Conservation (phyloP, 371 early-diverging fungal species). For the Smittium mucronatum region DNA sequence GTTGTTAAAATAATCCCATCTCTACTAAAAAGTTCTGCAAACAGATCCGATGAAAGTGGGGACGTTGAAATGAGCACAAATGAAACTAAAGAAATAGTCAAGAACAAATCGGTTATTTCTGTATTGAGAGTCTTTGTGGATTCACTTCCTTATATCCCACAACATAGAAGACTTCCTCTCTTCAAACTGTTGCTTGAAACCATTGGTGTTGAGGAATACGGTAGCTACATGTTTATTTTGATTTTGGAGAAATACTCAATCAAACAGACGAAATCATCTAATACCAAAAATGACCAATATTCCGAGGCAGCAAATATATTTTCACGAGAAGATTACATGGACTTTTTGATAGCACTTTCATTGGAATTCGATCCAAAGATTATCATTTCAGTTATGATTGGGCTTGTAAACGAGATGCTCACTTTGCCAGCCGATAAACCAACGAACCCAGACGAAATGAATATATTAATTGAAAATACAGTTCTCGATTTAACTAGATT, state of each 20-base stretch:
- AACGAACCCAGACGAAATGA: conserved; percentile 29
- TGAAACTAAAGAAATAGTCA: conserved; percentile 7
- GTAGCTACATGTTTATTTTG: conserved; percentile 57
- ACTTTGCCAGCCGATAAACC: conserved; percentile 47
- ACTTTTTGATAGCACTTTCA: conserved; percentile 23
- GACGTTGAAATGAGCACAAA: conserved; percentile 18
- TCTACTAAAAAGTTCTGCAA: conserved; percentile 41
- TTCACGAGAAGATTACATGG: conserved; percentile 18
- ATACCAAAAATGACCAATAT: conserved; percentile 6
- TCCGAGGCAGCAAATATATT: conserved; percentile 1
- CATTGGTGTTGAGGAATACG: conserved; percentile 61
- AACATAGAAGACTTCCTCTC: conserved; percentile 76
- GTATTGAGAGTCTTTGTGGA: conserved; percentile 83
- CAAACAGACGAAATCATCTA: conserved; percentile 18
- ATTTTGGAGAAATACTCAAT: conserved; percentile 57
- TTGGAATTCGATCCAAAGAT: conserved; percentile 14
- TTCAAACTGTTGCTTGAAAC: conserved; percentile 70
- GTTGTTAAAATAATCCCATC: conserved; percentile 78
- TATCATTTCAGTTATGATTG: neutral
- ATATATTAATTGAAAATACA: conserved; percentile 29
- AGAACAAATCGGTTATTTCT: conserved; percentile 20
- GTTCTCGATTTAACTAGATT: conserved; percentile 20
- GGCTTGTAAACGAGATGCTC: conserved; percentile 21
- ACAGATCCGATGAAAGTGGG: conserved; percentile 12
- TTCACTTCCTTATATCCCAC: conserved; percentile 82